Conservation (phyloP, 108 stramenopile genomes). For the Nitzschia sp. region DNA sequence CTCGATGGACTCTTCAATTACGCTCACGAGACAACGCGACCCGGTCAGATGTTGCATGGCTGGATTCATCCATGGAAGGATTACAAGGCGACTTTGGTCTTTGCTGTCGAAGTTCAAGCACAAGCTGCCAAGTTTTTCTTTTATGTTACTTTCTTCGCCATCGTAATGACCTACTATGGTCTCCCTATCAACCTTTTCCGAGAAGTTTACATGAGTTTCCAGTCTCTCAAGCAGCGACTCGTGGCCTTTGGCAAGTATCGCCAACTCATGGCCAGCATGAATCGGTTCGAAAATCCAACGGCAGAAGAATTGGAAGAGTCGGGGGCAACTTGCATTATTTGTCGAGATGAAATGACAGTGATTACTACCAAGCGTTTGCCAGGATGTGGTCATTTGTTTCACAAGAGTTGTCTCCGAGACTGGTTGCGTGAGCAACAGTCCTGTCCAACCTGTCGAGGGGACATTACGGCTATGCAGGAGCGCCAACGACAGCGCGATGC, state of each 20-base stretch:
- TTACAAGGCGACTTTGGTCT: constrained; percentile 77
- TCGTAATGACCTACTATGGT: constrained; percentile 94
- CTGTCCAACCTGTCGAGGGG: constrained; percentile 95
- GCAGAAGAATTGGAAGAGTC: constrained; percentile 88
- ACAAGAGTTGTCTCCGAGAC: constrained; percentile 85
- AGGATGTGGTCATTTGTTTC: constrained; percentile 90
- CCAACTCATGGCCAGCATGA: constrained; percentile 89
- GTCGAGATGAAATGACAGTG: constrained; percentile 96
- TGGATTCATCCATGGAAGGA: constrained; percentile 77
- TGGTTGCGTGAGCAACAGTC: constrained; percentile 98
- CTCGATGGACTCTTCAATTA: constrained; percentile 81
- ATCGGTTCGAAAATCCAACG: constrained; percentile 85
- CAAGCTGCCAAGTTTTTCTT: constrained; percentile 93
- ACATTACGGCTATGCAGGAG: constrained; percentile 83
- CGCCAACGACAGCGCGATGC: constrained; percentile 23
- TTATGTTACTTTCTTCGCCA: constrained; percentile 92
- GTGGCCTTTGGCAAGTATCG: constrained; percentile 87
- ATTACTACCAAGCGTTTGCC: constrained; percentile 86
- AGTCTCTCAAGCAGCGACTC: constrained; percentile 70
- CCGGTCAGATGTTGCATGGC: constrained; percentile 41
- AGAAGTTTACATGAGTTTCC: constrained; percentile 88
- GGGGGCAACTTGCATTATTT: constrained; percentile 95
- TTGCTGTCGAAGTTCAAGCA: constrained; percentile 91
- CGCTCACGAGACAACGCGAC: constrained; percentile 51
- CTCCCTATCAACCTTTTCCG: constrained; percentile 96